phyloP scores from a whole-genome alignment of 2,329 filamentous ascomycete genomes.

The Coniochaeta pulveracea region DNA sequence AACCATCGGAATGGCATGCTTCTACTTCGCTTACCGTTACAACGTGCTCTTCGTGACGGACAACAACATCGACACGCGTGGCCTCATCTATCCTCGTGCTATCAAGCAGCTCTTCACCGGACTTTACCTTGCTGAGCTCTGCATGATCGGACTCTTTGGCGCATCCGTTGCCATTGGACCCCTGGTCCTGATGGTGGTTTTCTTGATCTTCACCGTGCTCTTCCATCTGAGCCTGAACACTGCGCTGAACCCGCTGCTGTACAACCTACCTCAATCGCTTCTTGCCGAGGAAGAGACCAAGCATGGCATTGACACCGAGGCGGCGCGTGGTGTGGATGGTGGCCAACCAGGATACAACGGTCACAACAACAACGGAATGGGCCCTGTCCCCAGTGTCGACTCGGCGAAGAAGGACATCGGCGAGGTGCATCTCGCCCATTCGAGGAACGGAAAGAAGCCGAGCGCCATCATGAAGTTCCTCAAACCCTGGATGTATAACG shows the following conservation, averaged over 20 bases:
- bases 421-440: constrained; percentile 1
- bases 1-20: constrained; percentile 63
- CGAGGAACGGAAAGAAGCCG: constrained; percentile 29
- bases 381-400: constrained; percentile 3
- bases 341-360: constrained; percentile 6
- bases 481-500: constrained; percentile 64
- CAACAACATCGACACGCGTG: constrained; percentile 74
- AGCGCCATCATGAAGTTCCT: constrained; percentile 57
- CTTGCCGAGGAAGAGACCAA: constrained; percentile 32
- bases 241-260: constrained; percentile 65
- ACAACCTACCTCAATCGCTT: constrained; percentile 68
- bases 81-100: constrained; percentile 76
- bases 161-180: constrained; percentile 57
- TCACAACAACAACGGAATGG: constrained; percentile 6
- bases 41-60: constrained; percentile 83
- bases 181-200: constrained; percentile 63
- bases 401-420: constrained; percentile 7
- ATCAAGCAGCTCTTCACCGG: constrained; percentile 78
- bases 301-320: constrained; percentile 14
- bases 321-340: constrained; percentile 7
- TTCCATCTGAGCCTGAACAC: constrained; percentile 64
- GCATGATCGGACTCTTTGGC: constrained; percentile 75
- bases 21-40: constrained; percentile 84
- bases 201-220: constrained; percentile 63
- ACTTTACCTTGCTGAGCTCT: constrained; percentile 71